phyloP scores from a whole-genome alignment of 1,284 basidiomycete species.

The Xerocomus nothofagi region DNA sequence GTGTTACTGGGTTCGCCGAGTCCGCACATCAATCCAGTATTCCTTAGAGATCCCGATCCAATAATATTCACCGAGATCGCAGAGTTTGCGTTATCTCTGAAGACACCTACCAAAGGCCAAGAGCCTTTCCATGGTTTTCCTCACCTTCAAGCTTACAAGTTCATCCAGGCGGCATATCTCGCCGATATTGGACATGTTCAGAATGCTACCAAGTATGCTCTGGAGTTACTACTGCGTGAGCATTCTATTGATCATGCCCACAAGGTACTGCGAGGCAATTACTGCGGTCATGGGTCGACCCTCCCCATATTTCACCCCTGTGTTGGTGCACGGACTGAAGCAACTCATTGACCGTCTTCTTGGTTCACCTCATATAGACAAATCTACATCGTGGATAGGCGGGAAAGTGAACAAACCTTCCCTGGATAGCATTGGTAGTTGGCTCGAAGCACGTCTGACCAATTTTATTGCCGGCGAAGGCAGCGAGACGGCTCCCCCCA shows the following conservation, averaged over 20 bases:
- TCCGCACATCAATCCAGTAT: conserved; percentile 52
- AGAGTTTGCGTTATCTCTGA: conserved; percentile 87
- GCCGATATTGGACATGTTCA: conserved; percentile 81
- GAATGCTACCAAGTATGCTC: conserved; percentile 65
- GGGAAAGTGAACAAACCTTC: conserved; percentile 85
- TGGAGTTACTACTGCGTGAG: background rate
- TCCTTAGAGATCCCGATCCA: conserved; percentile 73
- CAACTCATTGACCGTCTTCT: conserved; percentile 81
- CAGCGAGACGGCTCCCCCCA: conserved; percentile 46
- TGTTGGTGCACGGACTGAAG: conserved; percentile 77
- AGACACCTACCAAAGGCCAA: conserved; percentile 76
- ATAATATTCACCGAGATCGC: conserved; percentile 89
- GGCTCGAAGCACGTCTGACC: conserved; percentile 92
- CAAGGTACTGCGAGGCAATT: conserved; percentile 93
- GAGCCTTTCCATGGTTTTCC: conserved; percentile 83
- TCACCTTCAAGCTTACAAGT: conserved; percentile 87
- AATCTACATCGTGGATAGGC: conserved; percentile 78
- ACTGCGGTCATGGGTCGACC: conserved; percentile 62
- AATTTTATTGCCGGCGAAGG: conserved; percentile 95
- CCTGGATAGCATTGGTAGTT: conserved; percentile 88
- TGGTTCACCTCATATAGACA: conserved; percentile 72
- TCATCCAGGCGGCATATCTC: conserved; percentile 76
- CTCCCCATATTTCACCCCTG: conserved; percentile 68
- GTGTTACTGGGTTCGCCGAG: conserved; percentile 66
- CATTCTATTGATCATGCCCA: conserved; percentile 12